Conservation (phyloP, 2,329 filamentous ascomycete species). For the Chaetomium olivaceum region DNA sequence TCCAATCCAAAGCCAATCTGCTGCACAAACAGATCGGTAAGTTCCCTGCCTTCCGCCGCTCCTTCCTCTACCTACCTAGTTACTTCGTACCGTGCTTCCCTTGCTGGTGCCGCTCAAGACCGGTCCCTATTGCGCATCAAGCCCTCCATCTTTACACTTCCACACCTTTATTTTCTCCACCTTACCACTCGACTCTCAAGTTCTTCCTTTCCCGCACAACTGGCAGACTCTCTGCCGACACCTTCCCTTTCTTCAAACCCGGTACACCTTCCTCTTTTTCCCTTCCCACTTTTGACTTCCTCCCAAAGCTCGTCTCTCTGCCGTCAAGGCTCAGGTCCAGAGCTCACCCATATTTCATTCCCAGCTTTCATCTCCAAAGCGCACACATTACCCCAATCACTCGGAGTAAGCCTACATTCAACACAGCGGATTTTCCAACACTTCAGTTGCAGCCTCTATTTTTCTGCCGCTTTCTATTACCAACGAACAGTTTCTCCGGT, state of each 20-base stretch:
- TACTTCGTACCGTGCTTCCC: background rate
- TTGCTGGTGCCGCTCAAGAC: no score
- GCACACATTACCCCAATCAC: background rate
- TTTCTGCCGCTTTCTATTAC: background rate
- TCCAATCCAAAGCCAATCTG: background rate
- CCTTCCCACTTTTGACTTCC: background rate
- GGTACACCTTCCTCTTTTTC: background rate
- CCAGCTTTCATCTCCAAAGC: background rate
- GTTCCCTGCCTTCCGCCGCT: background rate
- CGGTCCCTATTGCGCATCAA: background rate
- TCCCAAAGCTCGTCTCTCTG: background rate
- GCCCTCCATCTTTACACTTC: background rate
- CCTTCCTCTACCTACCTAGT: no score
- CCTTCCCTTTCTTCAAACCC: background rate
- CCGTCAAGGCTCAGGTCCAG: background rate
- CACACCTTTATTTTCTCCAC: background rate
- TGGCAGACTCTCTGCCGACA: background rate
- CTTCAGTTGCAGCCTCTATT: background rate
- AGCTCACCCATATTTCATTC: background rate
- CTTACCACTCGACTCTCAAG: background rate
- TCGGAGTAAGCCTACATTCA: background rate
- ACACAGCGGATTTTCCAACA: background rate
- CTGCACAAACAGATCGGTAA: slow-evolving; percentile 2
- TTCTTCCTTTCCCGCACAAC: background rate
- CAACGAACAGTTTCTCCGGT: background rate